Conservation (phyloP, 345 rosid genomes). For the Viola odorata region DNA sequence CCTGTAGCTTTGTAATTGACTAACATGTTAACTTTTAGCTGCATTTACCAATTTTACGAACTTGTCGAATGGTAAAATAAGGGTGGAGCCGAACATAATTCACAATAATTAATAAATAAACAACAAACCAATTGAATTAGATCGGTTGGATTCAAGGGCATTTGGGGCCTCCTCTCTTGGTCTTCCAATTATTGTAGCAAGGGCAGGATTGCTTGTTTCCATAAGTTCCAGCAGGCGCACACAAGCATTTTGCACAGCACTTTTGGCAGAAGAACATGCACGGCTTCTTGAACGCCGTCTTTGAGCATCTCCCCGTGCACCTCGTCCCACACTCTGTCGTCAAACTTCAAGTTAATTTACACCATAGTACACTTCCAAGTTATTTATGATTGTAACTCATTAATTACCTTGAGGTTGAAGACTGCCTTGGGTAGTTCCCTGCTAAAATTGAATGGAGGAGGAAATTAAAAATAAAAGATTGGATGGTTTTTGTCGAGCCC, state of each 20-base stretch:
- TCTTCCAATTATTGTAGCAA: conserved; percentile 25
- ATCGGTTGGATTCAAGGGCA: conserved; percentile 6
- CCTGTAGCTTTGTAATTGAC: no score
- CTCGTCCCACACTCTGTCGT: conserved; percentile 10
- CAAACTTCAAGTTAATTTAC: not conserved
- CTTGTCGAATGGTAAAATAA: no score
- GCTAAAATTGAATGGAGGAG: conserved; percentile 14
- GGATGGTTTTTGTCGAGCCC: not conserved
- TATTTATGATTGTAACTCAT: no score
- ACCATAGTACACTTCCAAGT: no score
- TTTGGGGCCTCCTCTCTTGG: conserved; percentile 24
- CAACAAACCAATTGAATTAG: not conserved
- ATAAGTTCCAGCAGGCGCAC: conserved; percentile 22
- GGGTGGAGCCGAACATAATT: no score
- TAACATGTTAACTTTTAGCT: no score
- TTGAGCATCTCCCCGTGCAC: conserved; percentile 16
- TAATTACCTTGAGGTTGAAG: conserved; percentile 46
- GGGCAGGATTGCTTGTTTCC: conserved; percentile 19
- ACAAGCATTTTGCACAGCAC: conserved; percentile 20
- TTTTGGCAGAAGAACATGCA: conserved; percentile 20
- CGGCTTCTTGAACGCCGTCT: conserved; percentile 18
- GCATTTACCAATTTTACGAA: no score
- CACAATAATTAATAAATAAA: not conserved
- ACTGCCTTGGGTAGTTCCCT: conserved; percentile 49
- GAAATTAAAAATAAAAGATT: no score